Evolutionary conservation across 108 stramenopile species (phyloP).

Genomic region (Stephanodiscus minutulus): DNA sequence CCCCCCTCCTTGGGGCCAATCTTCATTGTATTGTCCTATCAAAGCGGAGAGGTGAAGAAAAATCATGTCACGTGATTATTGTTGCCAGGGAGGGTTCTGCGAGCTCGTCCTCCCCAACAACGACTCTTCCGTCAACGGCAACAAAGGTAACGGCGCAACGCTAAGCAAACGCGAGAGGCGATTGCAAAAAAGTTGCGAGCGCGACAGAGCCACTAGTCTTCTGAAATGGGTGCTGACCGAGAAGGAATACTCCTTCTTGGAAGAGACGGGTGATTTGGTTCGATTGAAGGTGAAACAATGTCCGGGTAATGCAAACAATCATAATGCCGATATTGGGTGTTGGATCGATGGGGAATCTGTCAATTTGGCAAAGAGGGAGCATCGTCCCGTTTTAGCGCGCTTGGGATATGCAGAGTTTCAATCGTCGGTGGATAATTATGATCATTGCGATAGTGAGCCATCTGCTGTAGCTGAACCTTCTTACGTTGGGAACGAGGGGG

Average conservation of each 20-base stretch:
- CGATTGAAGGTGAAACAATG: conserved; percentile 23
- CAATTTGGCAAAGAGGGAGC: conserved; percentile 40
- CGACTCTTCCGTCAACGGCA: conserved; percentile 3
- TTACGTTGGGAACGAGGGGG: conserved; percentile 15
- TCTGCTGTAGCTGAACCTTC: conserved; percentile 14
- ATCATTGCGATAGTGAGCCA: conserved; percentile 5
- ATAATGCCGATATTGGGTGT: conserved; percentile 4
- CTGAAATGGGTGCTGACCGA: conserved; percentile 42
- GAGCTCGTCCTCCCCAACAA: conserved; percentile 24
- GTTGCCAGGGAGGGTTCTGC: conserved; percentile 39
- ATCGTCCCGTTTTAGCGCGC: conserved; percentile 46
- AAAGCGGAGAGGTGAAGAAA: too few relatives aligned
- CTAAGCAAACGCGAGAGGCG: conserved; percentile 46
- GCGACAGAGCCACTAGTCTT: conserved; percentile 30
- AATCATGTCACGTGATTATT: not conserved
- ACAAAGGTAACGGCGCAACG: not conserved
- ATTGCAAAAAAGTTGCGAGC: conserved; percentile 34
- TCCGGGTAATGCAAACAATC: not conserved
- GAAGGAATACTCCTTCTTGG: conserved; percentile 37
- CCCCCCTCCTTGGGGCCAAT: too few relatives aligned
- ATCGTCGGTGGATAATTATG: conserved; percentile 10
- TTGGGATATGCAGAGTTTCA: conserved; percentile 49
- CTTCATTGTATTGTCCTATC: too few relatives aligned
- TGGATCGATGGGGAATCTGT: conserved; percentile 31
- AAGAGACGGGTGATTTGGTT: conserved; percentile 46